These are phyloP conservation scores for Starmerella ratchasimensis DNA, from an alignment of 805 yeast species.

Conservation along the genomic window DNA sequence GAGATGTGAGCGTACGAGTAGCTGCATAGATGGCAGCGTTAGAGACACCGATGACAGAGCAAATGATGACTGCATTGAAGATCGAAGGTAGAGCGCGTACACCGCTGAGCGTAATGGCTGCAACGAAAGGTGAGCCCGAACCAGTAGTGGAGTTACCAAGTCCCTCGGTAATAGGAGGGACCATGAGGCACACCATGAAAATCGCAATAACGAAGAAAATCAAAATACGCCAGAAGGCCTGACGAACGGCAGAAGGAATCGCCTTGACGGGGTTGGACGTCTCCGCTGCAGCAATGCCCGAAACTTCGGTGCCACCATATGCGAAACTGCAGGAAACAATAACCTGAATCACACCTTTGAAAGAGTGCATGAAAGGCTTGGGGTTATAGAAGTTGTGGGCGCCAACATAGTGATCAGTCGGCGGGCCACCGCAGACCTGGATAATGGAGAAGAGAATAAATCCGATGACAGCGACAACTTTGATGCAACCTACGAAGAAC, in stretches of 20 bases:
- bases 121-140: constrained; percentile 71
- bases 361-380: constrained; percentile 46
- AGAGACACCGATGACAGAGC: constrained; percentile 69
- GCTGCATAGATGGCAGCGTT: constrained; percentile 58
- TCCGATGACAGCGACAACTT: constrained; percentile 45
- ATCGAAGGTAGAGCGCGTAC: constrained; percentile 59
- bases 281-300: constrained; percentile 65
- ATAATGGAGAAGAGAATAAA: constrained; percentile 45
- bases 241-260: constrained; percentile 57
- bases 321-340: constrained; percentile 51
- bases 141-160: constrained; percentile 35
- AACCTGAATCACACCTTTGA: constrained; percentile 52
- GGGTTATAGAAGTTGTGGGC: constrained; percentile 47
- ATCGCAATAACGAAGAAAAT: constrained; percentile 50
- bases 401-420: constrained; percentile 42
- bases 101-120: constrained; percentile 57
- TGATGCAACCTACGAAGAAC: constrained; percentile 43
- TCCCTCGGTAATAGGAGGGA: constrained; percentile 41
- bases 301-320: constrained; percentile 53
- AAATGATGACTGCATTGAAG: constrained; percentile 61
- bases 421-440: constrained; percentile 49
- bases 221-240: constrained; percentile 55
- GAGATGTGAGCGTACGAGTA: constrained; percentile 51
- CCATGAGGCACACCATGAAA: constrained; percentile 54
- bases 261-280: constrained; percentile 53